Evolutionary conservation across 352 stramenopile species (phyloP), one percentile per base, ranked within the genome.

Genomic region (Pythium utonaiense): DNA sequence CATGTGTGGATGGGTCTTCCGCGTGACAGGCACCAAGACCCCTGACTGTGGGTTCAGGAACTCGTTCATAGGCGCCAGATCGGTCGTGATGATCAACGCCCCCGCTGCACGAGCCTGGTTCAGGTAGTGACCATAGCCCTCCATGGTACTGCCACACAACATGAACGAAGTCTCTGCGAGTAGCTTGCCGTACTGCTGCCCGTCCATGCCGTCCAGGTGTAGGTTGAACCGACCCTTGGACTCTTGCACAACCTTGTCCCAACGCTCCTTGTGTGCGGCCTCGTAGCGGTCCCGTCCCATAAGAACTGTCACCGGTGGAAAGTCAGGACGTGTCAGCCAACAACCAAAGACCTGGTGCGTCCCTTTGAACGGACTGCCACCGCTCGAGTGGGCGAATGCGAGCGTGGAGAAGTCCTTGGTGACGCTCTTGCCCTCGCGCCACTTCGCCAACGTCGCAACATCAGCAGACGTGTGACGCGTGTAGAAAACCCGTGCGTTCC

Each of bases 111-210:
- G 70, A 19, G 75, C 75, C 34, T 84, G 75, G 62, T 84, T 84
- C 50, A 81, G 81, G 53, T 84, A 84, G 60, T 81, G 75, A 5
- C 75, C 77, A 27, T 77, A 86, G 14, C 77, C 74, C 44, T 86
- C 77, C 41, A 73, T 64, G 21, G 65, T 31, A 49, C 77, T 86
- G 17, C 74, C 67, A 48, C 77, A 86, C 64, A 86, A 55, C 48
- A 83, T 77, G 56, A 74, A 79, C 12, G 71, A 31, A 14, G 33
- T 40, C 9, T 40, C 33, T 13, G 33, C 33, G 13, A 40, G 33
- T 17, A 40, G 14, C 9, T 40, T 40, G 33, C 33, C 33, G 9
- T 40, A 40, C 33, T 40, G 33, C 33, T 40, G 33, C 0, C 33
- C 17, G 33, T 40, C 33, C 33, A 40, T 40, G 14, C 33, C 33